These are phyloP conservation scores for Acanthamoeba royreba DNA, from an alignment of 208 protist genomes.

Conservation along the genomic window DNA sequence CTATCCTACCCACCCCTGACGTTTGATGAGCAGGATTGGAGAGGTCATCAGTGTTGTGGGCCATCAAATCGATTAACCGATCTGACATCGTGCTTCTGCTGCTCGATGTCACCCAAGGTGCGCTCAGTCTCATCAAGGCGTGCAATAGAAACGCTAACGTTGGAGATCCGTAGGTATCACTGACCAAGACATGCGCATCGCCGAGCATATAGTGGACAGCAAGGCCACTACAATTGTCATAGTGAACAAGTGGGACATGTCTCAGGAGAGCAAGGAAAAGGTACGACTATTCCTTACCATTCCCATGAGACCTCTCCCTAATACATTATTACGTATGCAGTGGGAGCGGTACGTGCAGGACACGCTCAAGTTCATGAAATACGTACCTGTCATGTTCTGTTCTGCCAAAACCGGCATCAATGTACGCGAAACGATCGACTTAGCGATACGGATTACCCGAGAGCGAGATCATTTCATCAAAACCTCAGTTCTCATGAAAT, in stretches of 20 bases:
- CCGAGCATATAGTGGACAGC: constrained; percentile 27
- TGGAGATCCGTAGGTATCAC: background rate
- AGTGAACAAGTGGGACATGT: constrained; percentile 42
- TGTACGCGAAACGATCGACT: constrained; percentile 22
- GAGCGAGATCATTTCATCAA: constrained; percentile 22
- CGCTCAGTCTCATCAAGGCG: too few relatives aligned
- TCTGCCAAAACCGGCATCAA: constrained; percentile 4
- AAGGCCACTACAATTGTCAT: background rate
- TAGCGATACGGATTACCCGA: background rate
- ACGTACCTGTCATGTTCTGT: constrained; percentile 20
- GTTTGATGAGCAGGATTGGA: background rate
- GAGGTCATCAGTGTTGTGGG: constrained; percentile 2
- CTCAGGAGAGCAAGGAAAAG: constrained; percentile 12
- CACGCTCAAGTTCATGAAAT: constrained; percentile 32
- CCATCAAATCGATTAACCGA: constrained; percentile 27
- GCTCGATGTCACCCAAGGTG: background rate
- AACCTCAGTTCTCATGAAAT: background rate
- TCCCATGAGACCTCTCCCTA: background rate
- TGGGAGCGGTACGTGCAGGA: constrained; percentile 21
- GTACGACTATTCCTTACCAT: background rate
- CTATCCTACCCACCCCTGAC: background rate
- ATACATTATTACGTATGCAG: background rate
- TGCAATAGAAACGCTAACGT: too few relatives aligned
- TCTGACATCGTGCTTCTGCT: background rate
- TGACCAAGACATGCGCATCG: constrained; percentile 14